Evolutionary conservation across 2,329 filamentous ascomycete genomes (phyloP), one percentile per base, ranked within the genome.

Genomic region (Fonsecaea monophora): DNA sequence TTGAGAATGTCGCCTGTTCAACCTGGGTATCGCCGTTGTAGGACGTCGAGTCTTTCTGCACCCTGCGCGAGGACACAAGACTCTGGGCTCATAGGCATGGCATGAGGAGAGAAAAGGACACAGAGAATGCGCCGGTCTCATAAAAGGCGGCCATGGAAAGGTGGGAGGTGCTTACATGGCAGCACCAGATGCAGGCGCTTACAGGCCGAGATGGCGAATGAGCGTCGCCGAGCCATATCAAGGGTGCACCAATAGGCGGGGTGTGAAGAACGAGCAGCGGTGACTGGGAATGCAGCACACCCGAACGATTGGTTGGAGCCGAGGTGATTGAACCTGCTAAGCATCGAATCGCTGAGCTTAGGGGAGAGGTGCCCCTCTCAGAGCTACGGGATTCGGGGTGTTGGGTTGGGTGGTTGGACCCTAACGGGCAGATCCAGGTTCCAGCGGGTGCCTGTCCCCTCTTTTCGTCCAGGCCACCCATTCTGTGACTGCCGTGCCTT

Each of bases 121-220:
- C 50, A 40, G 42, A 35, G 42, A 48, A 56, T 18, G 50, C 21
- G 48, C 54, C 60, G 21, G 48, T 34, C 40, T 34, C 50, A 35
- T 55, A 56, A 54, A 61, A 61, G 45, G n/a, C 59, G 34, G 53
- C 45, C 61, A 40, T 64, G 35, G 55, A 53, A 38, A 18, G 50
- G 35, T 62, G 66, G 38, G 56, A 48, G 18, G 60, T 68, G 65
- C 68, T 70, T 55, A 68, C 65, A 54, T 60, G 45, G 45, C 45
- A 50, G 45, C 45, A 50, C 45, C n/a, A 50, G 60, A 18, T 38
- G 65, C 62, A 50, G 68, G 68, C 68, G 68, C 68, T 70, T 70
- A 70, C 62, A 67, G 50, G 56, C 42, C 45, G 45, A 38, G 38
- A 64, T 30, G 42, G 59, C 68, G 68, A 70, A 70, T 67, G 68